A percentile compares a stretch with the other conserved stretches of the same genome.
Conservation (phyloP, 1,284 basidiomycete genomes). For the Apiotrichum laibachii region DNA sequence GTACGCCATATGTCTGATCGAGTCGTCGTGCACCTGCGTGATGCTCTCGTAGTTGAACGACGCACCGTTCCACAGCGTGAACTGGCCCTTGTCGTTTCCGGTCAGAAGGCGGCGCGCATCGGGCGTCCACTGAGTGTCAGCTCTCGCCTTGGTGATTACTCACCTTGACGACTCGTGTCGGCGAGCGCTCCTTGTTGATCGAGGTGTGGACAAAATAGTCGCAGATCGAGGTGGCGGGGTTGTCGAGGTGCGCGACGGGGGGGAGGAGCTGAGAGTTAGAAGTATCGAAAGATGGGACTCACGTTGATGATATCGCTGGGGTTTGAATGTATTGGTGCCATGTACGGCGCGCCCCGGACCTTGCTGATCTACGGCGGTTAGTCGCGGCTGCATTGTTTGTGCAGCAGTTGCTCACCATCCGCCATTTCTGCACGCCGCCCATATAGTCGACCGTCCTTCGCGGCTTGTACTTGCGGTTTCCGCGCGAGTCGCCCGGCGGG, state of each 20-base stretch:
- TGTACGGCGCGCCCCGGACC: slow-evolving; percentile 56
- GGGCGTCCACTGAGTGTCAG: slow-evolving; percentile 77
- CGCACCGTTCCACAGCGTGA: slow-evolving; percentile 97
- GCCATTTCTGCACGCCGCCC: slow-evolving; percentile 78
- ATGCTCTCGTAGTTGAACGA: slow-evolving; percentile 99
- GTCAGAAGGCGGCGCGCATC: slow-evolving; percentile 89
- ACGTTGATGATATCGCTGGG: slow-evolving; percentile 81
- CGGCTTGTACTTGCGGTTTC: slow-evolving; percentile 83
- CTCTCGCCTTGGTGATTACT: slow-evolving; percentile 42
- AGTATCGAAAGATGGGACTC: slow-evolving; percentile 32
- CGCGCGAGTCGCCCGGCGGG: slow-evolving; percentile 54
- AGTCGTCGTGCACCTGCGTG: slow-evolving; percentile 92
- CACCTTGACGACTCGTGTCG: slow-evolving; percentile 89
- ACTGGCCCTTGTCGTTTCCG: slow-evolving; percentile 94
- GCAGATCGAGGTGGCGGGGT: slow-evolving; percentile 85
- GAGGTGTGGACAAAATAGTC: slow-evolving; percentile 97
- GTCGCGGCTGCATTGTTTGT: not conserved
- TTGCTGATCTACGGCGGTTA: slow-evolving; percentile 61
- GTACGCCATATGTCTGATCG: slow-evolving; percentile 85
- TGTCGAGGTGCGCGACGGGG: slow-evolving; percentile 81
- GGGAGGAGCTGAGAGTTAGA: slow-evolving; percentile 69
- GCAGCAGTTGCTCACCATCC: slow-evolving; percentile 59
- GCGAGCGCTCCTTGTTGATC: slow-evolving; percentile 96
- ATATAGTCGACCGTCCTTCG: slow-evolving; percentile 92
- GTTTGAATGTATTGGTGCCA: slow-evolving; percentile 72